Evolutionary conservation across 2,329 filamentous ascomycete genomes (phyloP).

Genomic region (Biscogniauxia marginata): DNA sequence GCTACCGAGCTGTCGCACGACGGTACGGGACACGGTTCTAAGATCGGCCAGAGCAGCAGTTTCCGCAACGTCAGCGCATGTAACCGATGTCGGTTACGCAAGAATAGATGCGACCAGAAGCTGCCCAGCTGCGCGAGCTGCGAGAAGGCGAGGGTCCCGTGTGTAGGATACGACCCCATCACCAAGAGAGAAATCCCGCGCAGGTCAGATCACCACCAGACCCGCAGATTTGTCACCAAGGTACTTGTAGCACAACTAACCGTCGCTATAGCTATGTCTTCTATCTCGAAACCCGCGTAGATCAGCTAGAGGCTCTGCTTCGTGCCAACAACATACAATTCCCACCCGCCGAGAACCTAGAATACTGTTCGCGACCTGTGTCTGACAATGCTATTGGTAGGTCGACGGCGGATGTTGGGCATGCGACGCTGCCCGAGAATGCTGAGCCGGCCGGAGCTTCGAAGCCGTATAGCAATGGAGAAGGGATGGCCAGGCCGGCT

Average conservation of each 20-base stretch:
- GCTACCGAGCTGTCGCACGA: slow-evolving; percentile 31
- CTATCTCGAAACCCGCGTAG: slow-evolving; percentile 85
- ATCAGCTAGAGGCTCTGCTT: slow-evolving; percentile 78
- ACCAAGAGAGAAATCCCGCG: slow-evolving; percentile 93
- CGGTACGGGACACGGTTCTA: slow-evolving; percentile 34
- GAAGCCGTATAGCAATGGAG: slow-evolving; percentile 34
- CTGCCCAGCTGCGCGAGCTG: slow-evolving; percentile 88
- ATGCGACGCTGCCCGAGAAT: slow-evolving; percentile 34
- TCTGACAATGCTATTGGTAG: slow-evolving; percentile 35
- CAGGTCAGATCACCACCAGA: slow-evolving; percentile 62
- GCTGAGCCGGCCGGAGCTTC: slow-evolving; percentile 30
- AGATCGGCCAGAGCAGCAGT: slow-evolving; percentile 59
- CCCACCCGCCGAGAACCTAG: slow-evolving; percentile 69
- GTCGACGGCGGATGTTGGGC: slow-evolving; percentile 35
- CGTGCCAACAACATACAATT: slow-evolving; percentile 67
- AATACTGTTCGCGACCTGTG: slow-evolving; percentile 54
- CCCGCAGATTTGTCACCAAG: background rate
- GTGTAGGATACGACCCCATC: slow-evolving; percentile 94
- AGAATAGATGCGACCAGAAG: slow-evolving; percentile 93
- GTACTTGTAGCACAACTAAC: slow-evolving; percentile 14
- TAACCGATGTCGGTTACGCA: slow-evolving; percentile 86
- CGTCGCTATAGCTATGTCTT: slow-evolving; percentile 72
- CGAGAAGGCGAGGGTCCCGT: slow-evolving; percentile 87
- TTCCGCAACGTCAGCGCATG: slow-evolving; percentile 92
- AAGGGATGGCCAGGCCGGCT: slow-evolving; percentile 55